These are phyloP conservation scores for Cyclotella atomus DNA, from an alignment of 108 stramenopile species.

Conservation along the genomic window DNA sequence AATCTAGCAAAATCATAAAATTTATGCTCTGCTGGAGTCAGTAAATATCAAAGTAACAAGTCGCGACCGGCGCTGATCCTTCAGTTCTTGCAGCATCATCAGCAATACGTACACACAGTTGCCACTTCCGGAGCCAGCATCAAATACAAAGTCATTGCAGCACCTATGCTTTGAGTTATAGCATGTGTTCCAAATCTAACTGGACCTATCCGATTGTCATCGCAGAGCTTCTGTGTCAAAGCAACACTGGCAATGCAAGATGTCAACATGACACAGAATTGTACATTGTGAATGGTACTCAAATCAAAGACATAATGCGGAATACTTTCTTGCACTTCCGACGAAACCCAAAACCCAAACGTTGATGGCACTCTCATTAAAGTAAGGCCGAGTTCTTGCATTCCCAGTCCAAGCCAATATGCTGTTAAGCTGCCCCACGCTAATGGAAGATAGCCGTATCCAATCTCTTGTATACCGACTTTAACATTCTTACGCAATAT, in stretches of 20 bases:
- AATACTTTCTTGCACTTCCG: background rate
- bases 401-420: constrained; percentile 50
- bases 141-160: constrained; percentile 46
- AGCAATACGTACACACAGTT: no score
- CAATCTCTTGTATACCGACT: constrained; percentile 52
- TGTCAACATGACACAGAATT: constrained; percentile 20
- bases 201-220: constrained; percentile 40
- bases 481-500: constrained; percentile 42
- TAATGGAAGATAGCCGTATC: constrained; percentile 52
- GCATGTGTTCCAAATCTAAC: constrained; percentile 47
- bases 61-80: no score
- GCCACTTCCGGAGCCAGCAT: constrained; percentile 42
- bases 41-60: no score
- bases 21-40: no score
- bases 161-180: constrained; percentile 21
- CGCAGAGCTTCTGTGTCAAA: constrained; percentile 53
- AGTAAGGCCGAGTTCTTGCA: constrained; percentile 46
- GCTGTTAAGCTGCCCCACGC: constrained; percentile 51
- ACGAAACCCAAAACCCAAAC: constrained; percentile 22
- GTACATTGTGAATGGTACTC: constrained; percentile 13
- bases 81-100: no score
- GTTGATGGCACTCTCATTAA: constrained; percentile 41
- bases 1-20: no score
- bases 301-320: background rate
- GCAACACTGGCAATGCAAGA: constrained; percentile 16